These are phyloP conservation scores for Hericium coralloides DNA, from an alignment of 768 basidiomycete species.

Conservation along the genomic window DNA sequence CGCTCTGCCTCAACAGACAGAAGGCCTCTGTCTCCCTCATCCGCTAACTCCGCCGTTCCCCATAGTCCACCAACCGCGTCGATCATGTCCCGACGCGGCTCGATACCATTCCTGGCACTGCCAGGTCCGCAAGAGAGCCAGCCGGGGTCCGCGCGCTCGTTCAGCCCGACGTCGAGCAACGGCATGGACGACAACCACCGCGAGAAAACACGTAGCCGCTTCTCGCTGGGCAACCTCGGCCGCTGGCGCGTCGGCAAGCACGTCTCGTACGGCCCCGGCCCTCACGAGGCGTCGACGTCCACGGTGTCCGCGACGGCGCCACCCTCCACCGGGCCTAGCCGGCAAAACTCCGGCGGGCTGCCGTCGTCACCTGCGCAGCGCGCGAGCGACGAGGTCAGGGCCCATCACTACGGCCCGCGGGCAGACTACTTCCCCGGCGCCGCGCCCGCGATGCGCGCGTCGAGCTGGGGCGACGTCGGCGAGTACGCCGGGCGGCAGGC, in stretches of 20 bases:
- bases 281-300: conserved; percentile 4
- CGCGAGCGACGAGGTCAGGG: neutral
- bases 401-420: neutral
- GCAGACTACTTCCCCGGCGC: neutral
- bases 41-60: neutral
- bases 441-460: conserved; percentile 10
- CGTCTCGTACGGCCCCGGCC: conserved; percentile 1
- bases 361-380: neutral
- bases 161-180: conserved; percentile 1
- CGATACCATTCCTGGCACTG: conserved; percentile 1
- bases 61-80: neutral
- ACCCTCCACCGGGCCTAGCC: neutral
- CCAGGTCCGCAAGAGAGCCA: neutral
- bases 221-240: conserved; percentile 12
- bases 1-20: neutral
- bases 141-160: conserved; percentile 6
- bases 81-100: conserved; percentile 6
- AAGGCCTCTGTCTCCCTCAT: too few relatives aligned
- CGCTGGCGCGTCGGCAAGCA: conserved; percentile 4
- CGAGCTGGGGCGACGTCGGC: conserved; percentile 15
- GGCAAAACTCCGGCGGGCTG: neutral
- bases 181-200: neutral
- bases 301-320: neutral
- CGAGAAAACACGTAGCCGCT: conserved; percentile 12
- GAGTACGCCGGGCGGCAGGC: conserved; percentile 5